These are phyloP conservation scores for Fragilariopsis cylindrus DNA, from an alignment of 108 stramenopile genomes.

Conservation along the genomic window DNA sequence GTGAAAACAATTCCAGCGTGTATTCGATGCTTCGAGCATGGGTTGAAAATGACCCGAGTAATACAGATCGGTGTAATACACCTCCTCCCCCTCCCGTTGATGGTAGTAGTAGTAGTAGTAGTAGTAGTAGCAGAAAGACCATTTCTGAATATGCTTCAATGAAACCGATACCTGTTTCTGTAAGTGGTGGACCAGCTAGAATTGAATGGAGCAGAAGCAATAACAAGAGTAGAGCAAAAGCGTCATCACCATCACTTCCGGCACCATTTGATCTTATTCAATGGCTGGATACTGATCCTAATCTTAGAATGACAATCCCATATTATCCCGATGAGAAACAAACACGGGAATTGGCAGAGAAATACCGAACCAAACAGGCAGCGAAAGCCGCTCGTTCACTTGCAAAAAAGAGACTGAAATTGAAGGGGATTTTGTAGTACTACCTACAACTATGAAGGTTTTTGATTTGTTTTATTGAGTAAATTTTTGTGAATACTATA, in stretches of 20 bases:
- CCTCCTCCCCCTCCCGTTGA: no score
- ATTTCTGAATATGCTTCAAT: neutral
- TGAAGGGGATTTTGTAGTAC: neutral
- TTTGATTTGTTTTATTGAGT: neutral
- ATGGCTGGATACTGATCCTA: constrained; percentile 1
- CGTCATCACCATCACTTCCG: neutral
- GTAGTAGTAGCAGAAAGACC: neutral
- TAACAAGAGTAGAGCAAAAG: neutral
- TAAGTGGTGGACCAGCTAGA: neutral
- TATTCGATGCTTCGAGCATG: constrained; percentile 38
- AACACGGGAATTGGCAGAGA: neutral
- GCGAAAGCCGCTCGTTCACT: neutral
- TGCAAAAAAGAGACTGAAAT: neutral
- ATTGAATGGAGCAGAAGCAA: neutral
- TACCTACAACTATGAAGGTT: neutral
- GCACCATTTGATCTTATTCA: neutral
- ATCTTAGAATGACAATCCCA: neutral
- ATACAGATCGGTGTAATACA: neutral
- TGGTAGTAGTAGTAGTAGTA: no score
- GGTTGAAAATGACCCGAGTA: constrained; percentile 34
- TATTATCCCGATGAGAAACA: neutral
- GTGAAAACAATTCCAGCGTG: constrained; percentile 7
- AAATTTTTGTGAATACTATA: no score
- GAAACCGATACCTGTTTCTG: neutral
- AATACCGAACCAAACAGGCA: neutral